Evolutionary conservation across 2,329 filamentous ascomycete species (phyloP).

Genomic region (Monilinia vaccinii-corymbosi): DNA sequence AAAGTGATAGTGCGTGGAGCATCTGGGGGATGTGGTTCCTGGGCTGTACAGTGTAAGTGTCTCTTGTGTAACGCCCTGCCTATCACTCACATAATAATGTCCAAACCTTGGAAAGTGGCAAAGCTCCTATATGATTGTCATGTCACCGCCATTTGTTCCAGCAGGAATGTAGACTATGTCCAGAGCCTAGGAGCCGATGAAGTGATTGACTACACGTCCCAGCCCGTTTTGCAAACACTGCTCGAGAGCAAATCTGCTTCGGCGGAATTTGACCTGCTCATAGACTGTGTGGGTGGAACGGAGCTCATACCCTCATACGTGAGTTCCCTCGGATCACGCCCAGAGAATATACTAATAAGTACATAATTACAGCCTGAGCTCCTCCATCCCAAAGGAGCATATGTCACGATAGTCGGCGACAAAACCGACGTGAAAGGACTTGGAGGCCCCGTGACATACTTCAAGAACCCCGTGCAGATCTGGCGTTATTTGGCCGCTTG

Average conservation of each 20-base stretch:
- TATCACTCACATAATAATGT: neutral
- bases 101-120: constrained; percentile 17
- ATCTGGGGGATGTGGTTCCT: constrained; percentile 26
- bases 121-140: constrained; percentile 24
- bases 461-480: constrained; percentile 21
- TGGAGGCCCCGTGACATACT: constrained; percentile 24
- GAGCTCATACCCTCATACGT: constrained; percentile 22
- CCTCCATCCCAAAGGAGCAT: constrained; percentile 21
- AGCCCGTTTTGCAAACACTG: constrained; percentile 16
- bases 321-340: neutral
- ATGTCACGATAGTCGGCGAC: constrained; percentile 27
- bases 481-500: constrained; percentile 24
- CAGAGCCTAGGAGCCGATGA: constrained; percentile 23
- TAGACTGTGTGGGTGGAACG: constrained; percentile 32
- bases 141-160: constrained; percentile 26
- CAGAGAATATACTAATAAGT: neutral
- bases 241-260: constrained; percentile 5
- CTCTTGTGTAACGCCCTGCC: neutral
- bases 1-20: constrained; percentile 24
- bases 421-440: constrained; percentile 21
- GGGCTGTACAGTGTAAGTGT: constrained; percentile 22
- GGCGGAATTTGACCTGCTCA: constrained; percentile 19
- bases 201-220: constrained; percentile 24
- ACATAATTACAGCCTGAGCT: constrained; percentile 18
- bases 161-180: constrained; percentile 23